Evolutionary conservation across 768 basidiomycete genomes (phyloP).

Genomic region (Kwoniella dendrophila): DNA sequence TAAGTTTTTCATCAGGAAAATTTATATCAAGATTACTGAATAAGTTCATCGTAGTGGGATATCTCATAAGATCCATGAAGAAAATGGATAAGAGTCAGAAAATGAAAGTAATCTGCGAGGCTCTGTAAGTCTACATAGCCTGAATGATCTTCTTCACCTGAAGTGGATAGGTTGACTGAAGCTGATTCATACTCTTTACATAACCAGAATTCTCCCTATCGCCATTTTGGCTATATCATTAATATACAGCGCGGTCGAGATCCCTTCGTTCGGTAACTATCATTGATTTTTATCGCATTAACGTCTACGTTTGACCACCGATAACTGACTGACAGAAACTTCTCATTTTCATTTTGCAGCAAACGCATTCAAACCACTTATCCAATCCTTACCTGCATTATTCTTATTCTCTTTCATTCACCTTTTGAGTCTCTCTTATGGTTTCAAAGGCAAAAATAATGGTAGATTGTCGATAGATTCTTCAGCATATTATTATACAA

Average conservation of each 20-base stretch:
- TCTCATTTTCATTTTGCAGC: not conserved
- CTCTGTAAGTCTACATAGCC: constrained; percentile 6
- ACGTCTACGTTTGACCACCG: not conserved
- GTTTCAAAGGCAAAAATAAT: too few species aligned
- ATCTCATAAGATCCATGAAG: not conserved
- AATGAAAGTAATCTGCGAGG: not conserved
- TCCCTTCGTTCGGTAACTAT: constrained; percentile 1
- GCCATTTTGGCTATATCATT: not conserved
- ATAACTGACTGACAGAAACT: not conserved
- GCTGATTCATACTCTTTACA: too few species aligned
- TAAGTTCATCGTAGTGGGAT: not conserved
- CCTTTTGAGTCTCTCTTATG: not conserved
- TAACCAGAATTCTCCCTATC: not conserved
- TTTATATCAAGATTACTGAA: not conserved
- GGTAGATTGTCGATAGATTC: too few species aligned
- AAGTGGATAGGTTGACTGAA: too few species aligned
- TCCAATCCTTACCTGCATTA: not conserved
- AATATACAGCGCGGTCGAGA: not conserved
- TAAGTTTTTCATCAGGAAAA: too few species aligned
- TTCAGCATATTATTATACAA: too few species aligned
- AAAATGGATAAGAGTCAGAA: not conserved
- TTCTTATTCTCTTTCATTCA: not conserved
- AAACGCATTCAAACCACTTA: constrained; percentile 2
- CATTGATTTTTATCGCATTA: too few species aligned
- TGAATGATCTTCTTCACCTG: not conserved